Base-by-base conservation (phyloP, 2,329 filamentous ascomycete genomes). In the Macrophomina phaseolina region DNA sequence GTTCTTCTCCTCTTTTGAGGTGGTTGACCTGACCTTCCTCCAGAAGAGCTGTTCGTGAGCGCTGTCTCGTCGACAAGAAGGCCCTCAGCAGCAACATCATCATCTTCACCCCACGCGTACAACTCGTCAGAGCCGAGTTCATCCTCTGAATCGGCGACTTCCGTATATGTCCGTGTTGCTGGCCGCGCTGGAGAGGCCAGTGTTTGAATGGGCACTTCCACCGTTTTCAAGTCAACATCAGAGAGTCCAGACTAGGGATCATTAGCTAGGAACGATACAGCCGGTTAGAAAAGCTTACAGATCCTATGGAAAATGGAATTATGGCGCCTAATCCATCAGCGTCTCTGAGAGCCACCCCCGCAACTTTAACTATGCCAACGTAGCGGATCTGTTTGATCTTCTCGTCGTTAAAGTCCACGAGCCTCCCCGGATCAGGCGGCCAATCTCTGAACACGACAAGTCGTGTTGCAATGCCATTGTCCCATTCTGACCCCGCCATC, bases 391-490 rank as follows among this genome's bases (percentile, higher is more conserved):
- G 74, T 65, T 70, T 73, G 70, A 76, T 69, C 70, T 69, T 74
- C 65, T 75, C 73, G 56, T 72, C 69, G 52, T 76, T 73, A 60
- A 70, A 67, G 49, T 72, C 73, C 58, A 53, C 73, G 52, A 70
- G 61, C 68, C 76, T 73, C 60, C 69, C 68, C 72, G 76, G 70
- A 68, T 71, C 72, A 66, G 73, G 70, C 62, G 74, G 68, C 74
- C 81, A 94, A 79, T 97, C 92, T 72, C 91, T 86, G 77, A 95
- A 97, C 40, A 97, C 78, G 30, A 90, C 90, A 68, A 97, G 77
- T 64, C 93, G 85, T 49, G 88, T 91, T 68, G 88, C 87, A 45
- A 97, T 82, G 38, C 89, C 90, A 69, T 87, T 88, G 68, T 97
- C 93, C 94, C 94, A 97, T 49, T 91, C 87, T 23, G 84, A 84